These are phyloP conservation scores for Entophlyctis helioformis DNA, from an alignment of 192 early-diverging fungal genomes.

Conservation along the genomic window DNA sequence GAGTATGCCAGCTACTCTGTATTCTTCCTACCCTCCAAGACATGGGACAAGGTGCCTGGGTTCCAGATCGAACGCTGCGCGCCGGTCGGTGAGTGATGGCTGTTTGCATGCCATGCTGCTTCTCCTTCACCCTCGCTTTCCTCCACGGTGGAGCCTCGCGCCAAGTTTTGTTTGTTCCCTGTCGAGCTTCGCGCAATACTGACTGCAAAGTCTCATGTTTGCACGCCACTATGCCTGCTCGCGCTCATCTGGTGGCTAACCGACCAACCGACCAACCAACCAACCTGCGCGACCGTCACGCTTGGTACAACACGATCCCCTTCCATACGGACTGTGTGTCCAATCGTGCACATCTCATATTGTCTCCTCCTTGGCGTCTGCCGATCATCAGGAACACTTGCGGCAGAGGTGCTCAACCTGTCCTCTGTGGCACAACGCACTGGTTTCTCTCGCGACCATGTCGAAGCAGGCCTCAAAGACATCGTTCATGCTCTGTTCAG, in stretches of 20 bases:
- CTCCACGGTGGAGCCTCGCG: too few relatives aligned
- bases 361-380: not conserved
- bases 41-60: constrained; percentile 31
- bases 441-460: constrained; percentile 22
- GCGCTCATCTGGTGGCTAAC: too few relatives aligned
- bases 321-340: too few relatives aligned
- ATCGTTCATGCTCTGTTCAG: constrained; percentile 25
- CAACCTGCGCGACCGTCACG: too few relatives aligned
- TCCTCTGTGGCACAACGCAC: constrained; percentile 14
- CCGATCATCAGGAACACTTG: constrained; percentile 4
- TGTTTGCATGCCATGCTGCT: too few relatives aligned
- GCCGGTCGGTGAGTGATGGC: not conserved
- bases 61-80: constrained; percentile 9
- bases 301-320: too few relatives aligned
- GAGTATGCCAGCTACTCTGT: constrained; percentile 4
- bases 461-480: constrained; percentile 33
- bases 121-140: too few relatives aligned
- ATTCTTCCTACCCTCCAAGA: constrained; percentile 20
- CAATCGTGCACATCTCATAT: not conserved
- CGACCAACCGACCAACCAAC: too few relatives aligned
- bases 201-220: too few relatives aligned
- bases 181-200: too few relatives aligned
- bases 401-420: constrained; percentile 29
- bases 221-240: too few relatives aligned
- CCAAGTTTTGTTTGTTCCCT: too few relatives aligned